Evolutionary conservation across 441 rosid genomes (phyloP), one percentile per base, ranked within the genome.

Genomic region (Bruguiera hainesii): DNA sequence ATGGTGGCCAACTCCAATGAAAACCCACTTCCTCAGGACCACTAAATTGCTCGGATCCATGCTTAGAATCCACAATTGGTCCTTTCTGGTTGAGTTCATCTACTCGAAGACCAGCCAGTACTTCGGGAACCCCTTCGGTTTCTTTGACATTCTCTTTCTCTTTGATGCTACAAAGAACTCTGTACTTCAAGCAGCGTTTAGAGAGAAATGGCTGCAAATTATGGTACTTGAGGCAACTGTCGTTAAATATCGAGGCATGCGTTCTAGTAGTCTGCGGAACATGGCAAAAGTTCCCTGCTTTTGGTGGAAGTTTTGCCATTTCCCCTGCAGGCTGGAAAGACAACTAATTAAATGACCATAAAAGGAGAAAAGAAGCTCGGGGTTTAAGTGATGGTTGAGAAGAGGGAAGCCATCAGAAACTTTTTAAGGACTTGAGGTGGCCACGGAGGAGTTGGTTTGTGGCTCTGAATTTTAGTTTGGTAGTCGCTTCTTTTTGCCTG

Each of bases 1-100:
- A 88, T 6, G 85, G 96, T 61, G 93, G 94, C 94, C 96, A 88
- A 63, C 78, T 83, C 83, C 81, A 79, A 70, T 73, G 74, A 35
- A 74, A 74, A 62, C 78, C 89, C 63, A 77, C 79, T 73, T 80
- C 83, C 9, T 73, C 60, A 25, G 60, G 63, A 56, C 67, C 42
- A 56, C 60, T 60, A 31, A 53, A 63, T 19, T 33, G 39, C 64
- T 68, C 68, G 60, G 16, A 39, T 39, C 51, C 70, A 48, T 25
- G 61, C 67, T 75, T 74, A 21, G 71, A 65, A 37, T 67, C 81
- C 39, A 76, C 29, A 42, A 55, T 68, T 4, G 59, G 66, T 60
- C 53, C 63, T 16, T 62, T 37, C 68, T 42, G 35, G 4, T 81
- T 76, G 63, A 74, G 68, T 63, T 64, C 69, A 68, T 78, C 76